These are phyloP conservation scores for Thermothielavioides terrestris DNA, from an alignment of 495 filamentous ascomycete species.

Conservation along the genomic window DNA sequence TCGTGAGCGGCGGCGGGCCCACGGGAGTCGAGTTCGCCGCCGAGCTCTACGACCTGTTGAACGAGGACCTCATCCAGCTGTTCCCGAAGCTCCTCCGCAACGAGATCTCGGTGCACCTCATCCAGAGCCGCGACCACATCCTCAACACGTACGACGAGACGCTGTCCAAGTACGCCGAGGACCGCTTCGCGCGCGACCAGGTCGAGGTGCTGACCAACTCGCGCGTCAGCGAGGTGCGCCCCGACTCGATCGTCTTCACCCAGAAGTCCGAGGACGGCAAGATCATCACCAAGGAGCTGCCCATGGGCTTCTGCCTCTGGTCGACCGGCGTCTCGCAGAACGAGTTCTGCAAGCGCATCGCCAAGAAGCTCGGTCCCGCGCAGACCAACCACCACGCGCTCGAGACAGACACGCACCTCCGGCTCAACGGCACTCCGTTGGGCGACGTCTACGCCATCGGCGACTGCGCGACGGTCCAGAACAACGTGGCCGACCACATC, in stretches of 20 bases:
- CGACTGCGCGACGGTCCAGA: slow-evolving; percentile 95
- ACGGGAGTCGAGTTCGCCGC: slow-evolving; percentile 98
- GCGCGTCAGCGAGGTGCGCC: slow-evolving; percentile 77
- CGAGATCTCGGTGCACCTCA: slow-evolving; percentile 94
- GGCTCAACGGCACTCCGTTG: slow-evolving; percentile 80
- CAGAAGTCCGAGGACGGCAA: slow-evolving; percentile 68
- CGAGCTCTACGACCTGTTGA: slow-evolving; percentile 90
- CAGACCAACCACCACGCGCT: slow-evolving; percentile 89
- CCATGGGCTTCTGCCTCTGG: slow-evolving; percentile 96
- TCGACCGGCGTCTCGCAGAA: slow-evolving; percentile 93
- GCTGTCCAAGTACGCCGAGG: slow-evolving; percentile 84
- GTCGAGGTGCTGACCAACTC: slow-evolving; percentile 88
- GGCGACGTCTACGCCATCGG: slow-evolving; percentile 96
- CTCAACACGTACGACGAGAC: slow-evolving; percentile 98
- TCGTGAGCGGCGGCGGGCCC: slow-evolving; percentile 88
- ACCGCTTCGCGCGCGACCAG: slow-evolving; percentile 80
- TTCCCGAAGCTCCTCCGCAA: slow-evolving; percentile 89
- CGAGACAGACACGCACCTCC: slow-evolving; percentile 91
- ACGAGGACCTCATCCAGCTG: slow-evolving; percentile 76
- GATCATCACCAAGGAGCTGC: slow-evolving; percentile 78
- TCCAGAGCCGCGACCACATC: slow-evolving; percentile 89
- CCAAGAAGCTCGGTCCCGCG: slow-evolving; percentile 55
- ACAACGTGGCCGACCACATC: slow-evolving; percentile 84
- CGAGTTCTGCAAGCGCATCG: slow-evolving; percentile 64
- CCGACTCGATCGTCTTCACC: slow-evolving; percentile 78